Evolutionary conservation across 257 asterid species (phyloP).

Genomic region (Solanum pinnatisectum): DNA sequence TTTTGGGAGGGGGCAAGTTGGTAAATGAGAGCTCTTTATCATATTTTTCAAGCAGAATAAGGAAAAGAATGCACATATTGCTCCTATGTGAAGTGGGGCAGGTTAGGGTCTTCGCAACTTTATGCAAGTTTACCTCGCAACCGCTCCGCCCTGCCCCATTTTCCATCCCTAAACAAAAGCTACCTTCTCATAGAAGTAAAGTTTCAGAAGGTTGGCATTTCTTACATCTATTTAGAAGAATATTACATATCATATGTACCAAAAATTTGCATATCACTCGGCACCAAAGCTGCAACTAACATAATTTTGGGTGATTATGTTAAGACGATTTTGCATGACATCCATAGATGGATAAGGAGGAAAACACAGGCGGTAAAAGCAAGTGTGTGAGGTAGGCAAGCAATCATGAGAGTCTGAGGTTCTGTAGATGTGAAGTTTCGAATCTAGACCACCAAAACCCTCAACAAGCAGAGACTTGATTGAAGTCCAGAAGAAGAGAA

Average conservation of each 20-base stretch:
- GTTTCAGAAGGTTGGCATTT: background rate
- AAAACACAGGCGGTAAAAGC: constrained; percentile 73
- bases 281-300: constrained; percentile 89
- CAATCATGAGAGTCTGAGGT: constrained; percentile 33
- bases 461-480: constrained; percentile 68
- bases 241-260: constrained; percentile 19
- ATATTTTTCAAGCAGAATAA: too few species aligned
- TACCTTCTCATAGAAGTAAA: constrained; percentile 1
- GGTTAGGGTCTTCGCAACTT: background rate
- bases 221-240: background rate
- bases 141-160: too few species aligned
- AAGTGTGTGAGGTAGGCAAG: constrained; percentile 77
- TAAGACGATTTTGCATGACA: constrained; percentile 42
- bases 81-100: too few species aligned
- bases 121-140: background rate
- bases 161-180: too few species aligned
- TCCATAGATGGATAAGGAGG: constrained; percentile 48
- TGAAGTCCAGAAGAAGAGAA: constrained; percentile 92
- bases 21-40: background rate
- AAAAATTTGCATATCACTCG: constrained; percentile 30
- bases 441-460: constrained; percentile 79
- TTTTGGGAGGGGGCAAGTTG: too few species aligned
- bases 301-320: constrained; percentile 66
- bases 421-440: constrained; percentile 56
- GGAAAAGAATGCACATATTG: too few species aligned